These are phyloP conservation scores for Ilyonectria mors-panacis DNA, from an alignment of 2,329 filamentous ascomycete genomes.

Conservation along the genomic window DNA sequence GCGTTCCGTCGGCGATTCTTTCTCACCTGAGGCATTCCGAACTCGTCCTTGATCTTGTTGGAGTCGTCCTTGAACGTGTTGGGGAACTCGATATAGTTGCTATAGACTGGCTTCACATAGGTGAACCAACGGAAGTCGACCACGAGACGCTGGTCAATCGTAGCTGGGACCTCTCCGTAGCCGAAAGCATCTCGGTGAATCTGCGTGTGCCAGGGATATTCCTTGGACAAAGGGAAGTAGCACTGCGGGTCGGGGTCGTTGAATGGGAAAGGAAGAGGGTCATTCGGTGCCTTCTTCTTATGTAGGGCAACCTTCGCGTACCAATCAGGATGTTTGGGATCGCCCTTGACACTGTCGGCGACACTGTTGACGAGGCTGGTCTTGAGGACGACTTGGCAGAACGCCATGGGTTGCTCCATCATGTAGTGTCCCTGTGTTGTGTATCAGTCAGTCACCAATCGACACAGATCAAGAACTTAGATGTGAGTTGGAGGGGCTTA, in stretches of 20 bases:
- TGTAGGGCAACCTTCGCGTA: background rate
- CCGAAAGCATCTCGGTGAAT: slow-evolving; percentile 22
- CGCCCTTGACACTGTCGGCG: background rate
- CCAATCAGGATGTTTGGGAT: background rate
- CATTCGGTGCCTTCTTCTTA: background rate
- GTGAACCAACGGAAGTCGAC: slow-evolving; percentile 22
- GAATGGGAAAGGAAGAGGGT: slow-evolving; percentile 19
- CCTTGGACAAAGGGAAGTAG: slow-evolving; percentile 9
- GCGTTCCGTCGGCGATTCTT: no score
- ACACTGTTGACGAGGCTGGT: background rate
- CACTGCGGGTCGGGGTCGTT: slow-evolving; percentile 20
- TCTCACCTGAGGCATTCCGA: slow-evolving; percentile 20
- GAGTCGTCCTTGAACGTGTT: background rate
- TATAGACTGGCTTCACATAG: background rate
- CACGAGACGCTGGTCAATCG: slow-evolving; percentile 13
- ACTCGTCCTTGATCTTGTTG: background rate
- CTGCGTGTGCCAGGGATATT: slow-evolving; percentile 17
- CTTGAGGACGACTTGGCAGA: slow-evolving; percentile 15
- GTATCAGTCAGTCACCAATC: background rate
- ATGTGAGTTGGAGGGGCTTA: background rate
- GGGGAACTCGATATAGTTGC: slow-evolving; percentile 3
- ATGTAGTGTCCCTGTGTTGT: slow-evolving; percentile 6
- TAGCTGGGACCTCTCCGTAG: slow-evolving; percentile 13
- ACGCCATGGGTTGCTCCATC: slow-evolving; percentile 20
- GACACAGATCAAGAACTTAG: background rate